A percentile compares a stretch with the other conserved stretches of the same genome.
Conservation (phyloP, 306 rosid species). For the Acacia crassicarpa region DNA sequence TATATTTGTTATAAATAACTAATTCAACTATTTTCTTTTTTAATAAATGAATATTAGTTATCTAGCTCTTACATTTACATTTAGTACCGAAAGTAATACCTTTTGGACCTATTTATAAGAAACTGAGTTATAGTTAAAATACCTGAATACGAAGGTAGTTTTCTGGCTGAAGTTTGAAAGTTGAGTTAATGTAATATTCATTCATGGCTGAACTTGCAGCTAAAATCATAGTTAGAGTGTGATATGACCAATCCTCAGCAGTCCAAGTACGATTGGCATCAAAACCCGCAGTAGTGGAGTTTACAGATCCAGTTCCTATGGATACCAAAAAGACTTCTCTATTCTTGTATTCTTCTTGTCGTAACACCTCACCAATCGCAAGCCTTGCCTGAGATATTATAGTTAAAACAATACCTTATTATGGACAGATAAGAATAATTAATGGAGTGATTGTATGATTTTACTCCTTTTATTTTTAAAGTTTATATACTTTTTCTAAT, state of each 20-base stretch:
- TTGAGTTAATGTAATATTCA: constrained; percentile 3
- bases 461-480: not conserved
- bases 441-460: no score
- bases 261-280: constrained; percentile 47
- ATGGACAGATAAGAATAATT: no score
- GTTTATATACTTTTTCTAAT: no score
- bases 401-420: not conserved
- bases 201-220: constrained; percentile 11
- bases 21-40: no score
- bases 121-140: not conserved
- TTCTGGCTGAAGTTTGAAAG: not conserved
- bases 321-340: constrained; percentile 42
- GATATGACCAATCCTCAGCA: constrained; percentile 5
- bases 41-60: no score
- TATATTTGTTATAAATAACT: no score
- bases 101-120: not conserved
- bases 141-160: not conserved
- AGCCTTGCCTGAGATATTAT: constrained; percentile 32
- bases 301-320: constrained; percentile 52
- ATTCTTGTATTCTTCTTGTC: constrained; percentile 24
- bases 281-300: constrained; percentile 19
- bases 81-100: accelerated
- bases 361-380: constrained; percentile 47
- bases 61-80: no score
- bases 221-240: constrained; percentile 22